Evolutionary conservation across 768 basidiomycete genomes (phyloP).

Genomic region (Dendrothele bispora): DNA sequence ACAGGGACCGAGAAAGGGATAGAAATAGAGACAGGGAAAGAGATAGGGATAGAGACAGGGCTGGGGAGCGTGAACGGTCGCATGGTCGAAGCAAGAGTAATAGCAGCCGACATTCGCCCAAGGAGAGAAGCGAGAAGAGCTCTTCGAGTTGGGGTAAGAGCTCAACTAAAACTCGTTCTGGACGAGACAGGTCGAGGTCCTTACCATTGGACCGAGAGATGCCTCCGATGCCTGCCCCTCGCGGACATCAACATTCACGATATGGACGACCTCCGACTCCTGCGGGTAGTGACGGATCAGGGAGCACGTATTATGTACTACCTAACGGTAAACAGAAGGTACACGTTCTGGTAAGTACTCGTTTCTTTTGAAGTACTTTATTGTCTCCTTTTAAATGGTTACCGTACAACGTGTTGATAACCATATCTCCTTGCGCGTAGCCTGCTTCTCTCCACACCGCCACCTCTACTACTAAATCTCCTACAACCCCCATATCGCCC

Average conservation of each 20-base stretch:
- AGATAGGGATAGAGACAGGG: conserved; percentile 20
- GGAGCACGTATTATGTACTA: conserved; percentile 74
- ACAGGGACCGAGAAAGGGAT: conserved; percentile 41
- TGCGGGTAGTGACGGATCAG: conserved; percentile 53
- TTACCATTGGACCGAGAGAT: conserved; percentile 13
- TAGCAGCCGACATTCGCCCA: too few species aligned
- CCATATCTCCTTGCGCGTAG: too few species aligned
- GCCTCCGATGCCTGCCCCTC: conserved; percentile 9
- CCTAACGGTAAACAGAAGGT: conserved; percentile 74
- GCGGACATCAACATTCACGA: neutral
- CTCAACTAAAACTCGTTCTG: conserved; percentile 17
- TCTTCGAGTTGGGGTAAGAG: too few species aligned
- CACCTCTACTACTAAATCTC: conserved; percentile 58
- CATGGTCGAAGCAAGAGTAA: too few species aligned
- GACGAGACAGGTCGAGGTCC: conserved; percentile 27
- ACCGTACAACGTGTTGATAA: too few species aligned
- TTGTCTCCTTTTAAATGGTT: conserved; percentile 14
- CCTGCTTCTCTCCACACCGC: conserved; percentile 58
- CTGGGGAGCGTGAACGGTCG: too few species aligned
- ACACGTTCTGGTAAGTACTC: conserved; percentile 64
- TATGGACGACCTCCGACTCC: conserved; percentile 28
- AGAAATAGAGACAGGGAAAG: too few species aligned
- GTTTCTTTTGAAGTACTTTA: conserved; percentile 7
- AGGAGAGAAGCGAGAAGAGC: conserved; percentile 15
- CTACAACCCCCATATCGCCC: conserved; percentile 46